Conservation (phyloP, 169 alveolate genomes). For the Besnoitia besnoiti region DNA sequence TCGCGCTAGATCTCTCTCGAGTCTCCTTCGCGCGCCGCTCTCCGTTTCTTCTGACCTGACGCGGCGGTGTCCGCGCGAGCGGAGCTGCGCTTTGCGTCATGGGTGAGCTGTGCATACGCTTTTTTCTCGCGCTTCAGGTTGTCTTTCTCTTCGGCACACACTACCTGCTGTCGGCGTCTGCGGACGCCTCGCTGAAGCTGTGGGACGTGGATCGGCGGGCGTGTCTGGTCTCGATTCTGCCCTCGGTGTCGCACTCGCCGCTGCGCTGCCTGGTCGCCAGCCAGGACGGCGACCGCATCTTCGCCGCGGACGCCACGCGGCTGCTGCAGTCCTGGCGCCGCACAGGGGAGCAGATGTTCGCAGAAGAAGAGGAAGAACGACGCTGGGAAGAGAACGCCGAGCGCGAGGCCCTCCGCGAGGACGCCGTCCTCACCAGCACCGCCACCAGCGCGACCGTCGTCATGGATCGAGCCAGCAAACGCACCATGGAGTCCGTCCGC, state of each 20-base stretch:
- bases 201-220: slow-evolving; percentile 84
- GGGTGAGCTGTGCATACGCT: too few species aligned
- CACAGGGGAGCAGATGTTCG: slow-evolving; percentile 67
- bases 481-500: slow-evolving; percentile 63
- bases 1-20: background rate
- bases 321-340: slow-evolving; percentile 65
- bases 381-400: slow-evolving; percentile 56
- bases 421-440: slow-evolving; percentile 27
- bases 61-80: background rate
- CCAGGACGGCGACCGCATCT: slow-evolving; percentile 36
- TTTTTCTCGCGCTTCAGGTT: slow-evolving; percentile 24
- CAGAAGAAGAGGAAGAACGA: slow-evolving; percentile 67
- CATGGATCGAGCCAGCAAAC: slow-evolving; percentile 16
- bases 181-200: slow-evolving; percentile 84
- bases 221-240: slow-evolving; percentile 73
- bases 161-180: slow-evolving; percentile 82
- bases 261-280: slow-evolving; percentile 31
- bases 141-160: slow-evolving; percentile 47
- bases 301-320: slow-evolving; percentile 45
- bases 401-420: slow-evolving; percentile 55
- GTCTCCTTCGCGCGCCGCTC: background rate
- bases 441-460: slow-evolving; percentile 23
- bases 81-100: background rate
- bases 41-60: background rate
- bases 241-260: background rate